Conservation (phyloP, 2,329 filamentous ascomycete genomes). For the Fusarium citri region DNA sequence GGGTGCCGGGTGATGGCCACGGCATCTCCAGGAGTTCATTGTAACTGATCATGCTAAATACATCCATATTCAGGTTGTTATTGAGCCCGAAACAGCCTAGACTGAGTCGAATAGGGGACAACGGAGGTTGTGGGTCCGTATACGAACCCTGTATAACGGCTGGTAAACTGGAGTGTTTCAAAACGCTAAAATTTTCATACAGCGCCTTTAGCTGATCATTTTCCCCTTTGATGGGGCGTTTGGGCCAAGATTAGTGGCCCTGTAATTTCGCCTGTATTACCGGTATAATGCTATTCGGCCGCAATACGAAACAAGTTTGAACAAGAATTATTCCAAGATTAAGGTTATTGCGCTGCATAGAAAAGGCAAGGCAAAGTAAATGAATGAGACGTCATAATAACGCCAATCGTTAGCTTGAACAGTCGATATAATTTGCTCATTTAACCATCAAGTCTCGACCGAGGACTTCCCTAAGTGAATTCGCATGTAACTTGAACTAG, state of each 20-base stretch:
- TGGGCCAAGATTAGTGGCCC: not conserved
- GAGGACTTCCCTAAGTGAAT: not conserved
- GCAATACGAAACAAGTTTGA: not conserved
- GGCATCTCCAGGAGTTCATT: not conserved
- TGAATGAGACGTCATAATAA: not conserved
- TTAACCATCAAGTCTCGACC: not conserved
- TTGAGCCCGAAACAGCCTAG: slow-evolving; percentile 2
- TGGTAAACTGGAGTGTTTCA: slow-evolving; percentile 17
- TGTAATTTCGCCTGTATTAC: slow-evolving; percentile 6
- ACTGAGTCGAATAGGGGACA: slow-evolving; percentile 8
- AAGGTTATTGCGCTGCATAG: not conserved
- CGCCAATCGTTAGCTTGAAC: not conserved
- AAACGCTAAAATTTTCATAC: slow-evolving; percentile 23
- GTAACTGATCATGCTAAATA: not conserved
- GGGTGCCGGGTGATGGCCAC: not conserved
- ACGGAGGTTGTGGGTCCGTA: slow-evolving; percentile 22
- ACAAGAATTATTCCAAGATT: slow-evolving; percentile 1
- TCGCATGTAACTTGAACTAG: not conserved
- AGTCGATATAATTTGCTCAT: not conserved
- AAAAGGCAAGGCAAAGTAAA: not conserved
- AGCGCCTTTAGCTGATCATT: slow-evolving; percentile 4
- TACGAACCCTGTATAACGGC: not conserved
- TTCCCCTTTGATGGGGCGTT: slow-evolving; percentile 11
- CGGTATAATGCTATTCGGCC: not conserved
- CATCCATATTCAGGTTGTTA: not conserved